These are phyloP conservation scores for Thielaviopsis euricoi DNA, from an alignment of 2,329 filamentous ascomycete species.

Conservation along the genomic window DNA sequence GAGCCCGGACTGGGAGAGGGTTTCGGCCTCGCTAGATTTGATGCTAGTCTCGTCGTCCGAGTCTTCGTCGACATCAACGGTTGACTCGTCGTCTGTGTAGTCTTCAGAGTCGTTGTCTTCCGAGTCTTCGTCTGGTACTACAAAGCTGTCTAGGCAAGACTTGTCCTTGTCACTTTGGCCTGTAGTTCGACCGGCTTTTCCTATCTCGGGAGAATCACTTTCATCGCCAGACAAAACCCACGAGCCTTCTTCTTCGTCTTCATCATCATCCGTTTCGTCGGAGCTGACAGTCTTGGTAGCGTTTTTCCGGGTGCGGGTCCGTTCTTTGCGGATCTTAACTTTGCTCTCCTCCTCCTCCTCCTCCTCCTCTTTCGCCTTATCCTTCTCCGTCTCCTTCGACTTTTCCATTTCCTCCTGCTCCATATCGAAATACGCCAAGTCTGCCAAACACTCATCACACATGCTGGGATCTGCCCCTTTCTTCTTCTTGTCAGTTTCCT, in stretches of 20 bases:
- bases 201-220: constrained; percentile 42
- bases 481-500: constrained; percentile 37
- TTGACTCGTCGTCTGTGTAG: constrained; percentile 15
- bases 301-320: constrained; percentile 17
- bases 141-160: constrained; percentile 38
- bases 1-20: constrained; percentile 21
- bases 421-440: constrained; percentile 48
- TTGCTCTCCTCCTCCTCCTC: constrained; percentile 14
- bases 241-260: constrained; percentile 54
- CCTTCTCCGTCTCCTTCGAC: constrained; percentile 23
- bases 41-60: constrained; percentile 9
- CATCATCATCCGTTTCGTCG: constrained; percentile 25
- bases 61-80: not conserved
- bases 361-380: constrained; percentile 16
- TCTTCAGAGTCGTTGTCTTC: constrained; percentile 15
- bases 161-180: constrained; percentile 55
- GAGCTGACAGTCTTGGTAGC: constrained; percentile 19
- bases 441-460: constrained; percentile 60
- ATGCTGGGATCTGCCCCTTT: constrained; percentile 30
- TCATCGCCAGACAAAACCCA: constrained; percentile 65
- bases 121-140: constrained; percentile 30
- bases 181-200: constrained; percentile 66
- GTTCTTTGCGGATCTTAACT: constrained; percentile 7
- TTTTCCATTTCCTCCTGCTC: constrained; percentile 22
- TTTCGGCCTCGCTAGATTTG: not conserved